phyloP scores from a whole-genome alignment of 371 early-diverging fungal genomes.

The Mortierella sp. region DNA sequence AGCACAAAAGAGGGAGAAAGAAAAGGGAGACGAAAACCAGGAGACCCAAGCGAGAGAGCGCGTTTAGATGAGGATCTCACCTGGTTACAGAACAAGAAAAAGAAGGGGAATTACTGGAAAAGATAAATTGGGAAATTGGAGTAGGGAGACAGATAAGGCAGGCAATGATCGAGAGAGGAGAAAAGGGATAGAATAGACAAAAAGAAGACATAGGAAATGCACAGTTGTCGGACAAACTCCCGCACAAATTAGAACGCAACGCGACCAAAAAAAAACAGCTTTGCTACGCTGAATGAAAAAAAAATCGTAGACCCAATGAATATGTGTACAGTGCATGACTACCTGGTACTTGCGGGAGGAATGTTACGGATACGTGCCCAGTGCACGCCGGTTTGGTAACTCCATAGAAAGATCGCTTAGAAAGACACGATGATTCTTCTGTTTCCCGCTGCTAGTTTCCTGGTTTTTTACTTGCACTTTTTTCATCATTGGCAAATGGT shows the following conservation, averaged over 20 bases:
- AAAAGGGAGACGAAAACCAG: not conserved
- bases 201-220: not conserved
- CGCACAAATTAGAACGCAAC: not conserved
- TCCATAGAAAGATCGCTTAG: too few species aligned
- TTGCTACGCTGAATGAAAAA: not conserved
- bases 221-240: not conserved
- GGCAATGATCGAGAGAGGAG: too few species aligned
- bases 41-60: not conserved
- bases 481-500: not conserved
- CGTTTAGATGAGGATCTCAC: too few species aligned
- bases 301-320: not conserved
- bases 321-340: not conserved
- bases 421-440: not conserved
- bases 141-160: too few species aligned
- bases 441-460: not conserved
- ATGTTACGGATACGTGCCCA: too few species aligned
- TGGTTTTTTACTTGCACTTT: not conserved
- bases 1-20: not conserved
- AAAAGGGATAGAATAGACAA: too few species aligned
- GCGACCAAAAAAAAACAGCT: not conserved
- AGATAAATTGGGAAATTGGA: not conserved
- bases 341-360: too few species aligned
- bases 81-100: not conserved
- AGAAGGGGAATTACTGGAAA: not conserved
- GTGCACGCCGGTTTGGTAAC: too few species aligned